These are phyloP conservation scores for Fremontodendron californicum DNA, from an alignment of 345 rosid genomes.

Conservation along the genomic window DNA sequence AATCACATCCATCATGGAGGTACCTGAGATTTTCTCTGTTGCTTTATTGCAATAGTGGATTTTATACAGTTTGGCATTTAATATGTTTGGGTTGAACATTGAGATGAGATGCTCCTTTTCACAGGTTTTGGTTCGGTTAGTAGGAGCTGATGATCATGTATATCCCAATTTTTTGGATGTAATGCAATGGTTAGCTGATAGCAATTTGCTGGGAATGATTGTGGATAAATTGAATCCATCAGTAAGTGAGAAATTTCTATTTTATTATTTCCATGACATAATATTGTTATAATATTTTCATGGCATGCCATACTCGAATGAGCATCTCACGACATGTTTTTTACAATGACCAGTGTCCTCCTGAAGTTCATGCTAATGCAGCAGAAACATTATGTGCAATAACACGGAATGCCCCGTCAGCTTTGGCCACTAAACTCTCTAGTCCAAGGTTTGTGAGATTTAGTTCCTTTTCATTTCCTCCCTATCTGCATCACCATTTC, in stretches of 20 bases:
- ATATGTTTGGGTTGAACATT: background rate
- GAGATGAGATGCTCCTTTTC: background rate
- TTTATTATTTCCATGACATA: background rate
- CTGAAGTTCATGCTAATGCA: conserved; percentile 94
- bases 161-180: conserved; percentile 95
- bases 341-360: conserved; percentile 50
- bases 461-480: conserved; percentile 13
- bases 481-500: background rate
- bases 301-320: background rate
- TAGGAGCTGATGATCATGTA: conserved; percentile 92
- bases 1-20: conserved; percentile 99
- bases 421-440: conserved; percentile 82
- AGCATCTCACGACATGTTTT: conserved; percentile 21
- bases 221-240: conserved; percentile 87
- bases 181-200: conserved; percentile 98
- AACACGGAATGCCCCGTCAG: conserved; percentile 85
- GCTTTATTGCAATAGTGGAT: background rate
- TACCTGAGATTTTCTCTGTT: conserved; percentile 22
- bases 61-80: background rate
- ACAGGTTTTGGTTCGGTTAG: conserved; percentile 94
- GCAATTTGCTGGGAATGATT: conserved; percentile 88
- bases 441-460: conserved; percentile 64
- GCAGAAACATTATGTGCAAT: conserved; percentile 95
- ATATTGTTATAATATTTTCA: background rate
- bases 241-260: conserved; percentile 49